Evolutionary conservation across 2,329 filamentous ascomycete species (phyloP), one percentile per base, ranked within the genome.

Genomic region (Orbilia ellipsospora): DNA sequence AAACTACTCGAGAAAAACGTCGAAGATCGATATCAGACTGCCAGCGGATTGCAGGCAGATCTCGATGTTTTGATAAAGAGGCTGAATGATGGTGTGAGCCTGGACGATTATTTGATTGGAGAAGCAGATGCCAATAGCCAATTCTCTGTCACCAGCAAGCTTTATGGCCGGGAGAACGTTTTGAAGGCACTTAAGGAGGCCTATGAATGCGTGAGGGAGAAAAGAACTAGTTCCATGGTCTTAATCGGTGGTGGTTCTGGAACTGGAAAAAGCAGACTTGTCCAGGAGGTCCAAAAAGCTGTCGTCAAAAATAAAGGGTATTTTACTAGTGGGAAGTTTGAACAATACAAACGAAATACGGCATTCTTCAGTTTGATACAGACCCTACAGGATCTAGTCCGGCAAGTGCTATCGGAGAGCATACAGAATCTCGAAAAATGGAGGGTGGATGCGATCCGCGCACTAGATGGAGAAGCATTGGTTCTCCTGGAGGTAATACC

Each of bases 11-110:
- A 78, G 42, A 80, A 80, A 50, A 80, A 80, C 63, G 78, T 75
- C 12, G 79, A 80, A 36, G 79, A 80, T 61, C 74, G 79, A 20
- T 80, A 80, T 57, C 79, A 80, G 55, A 79, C 78, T 3, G 78
- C 78, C 3, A 79, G 78, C 31, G 79, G 79, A 2, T 65, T 80
- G 28, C 79, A 79, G 40, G 78, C 78, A 4, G 79, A 80, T 64
- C 51, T 80, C 31, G 78, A 79, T 42, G 73, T 78, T 31, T 70
- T 80, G 60, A 77, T 78, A 16, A 78, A 72, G 68, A 61, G 72
- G 28, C 65, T 80, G 50, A 77, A 74, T 13, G 74, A 79, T 28
- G 78, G 78, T 7, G 61, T 77, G 40, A 69, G 63, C 16, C 60
- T 80, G 18, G 78, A 80, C 10, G 76, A 77, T 20, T 77, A 79